Base-by-base conservation (phyloP, 179 eudicot species). In the Heliamphora pulchella region DNA sequence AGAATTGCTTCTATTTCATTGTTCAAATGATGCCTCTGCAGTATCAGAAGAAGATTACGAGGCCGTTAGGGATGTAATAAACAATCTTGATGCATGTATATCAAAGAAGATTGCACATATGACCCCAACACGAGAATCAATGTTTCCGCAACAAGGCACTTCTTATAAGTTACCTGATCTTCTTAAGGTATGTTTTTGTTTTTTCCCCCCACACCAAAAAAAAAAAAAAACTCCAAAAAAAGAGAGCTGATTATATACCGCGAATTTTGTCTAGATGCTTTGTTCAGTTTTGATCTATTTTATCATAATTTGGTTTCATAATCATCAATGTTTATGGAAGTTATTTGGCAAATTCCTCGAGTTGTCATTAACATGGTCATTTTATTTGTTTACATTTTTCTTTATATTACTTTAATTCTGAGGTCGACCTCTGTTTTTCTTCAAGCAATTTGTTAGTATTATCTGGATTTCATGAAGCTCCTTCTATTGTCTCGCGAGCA, bases 21-120 rank as follows among this genome's bases (percentile, higher is more conserved):
- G 83, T 68, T 81, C 86, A 66, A 81, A 81, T 80, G 83, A 86
- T 83, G 78, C 76, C 77, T 86, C 80, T 74, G 80, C 78, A 66
- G 71, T 90, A 22, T 82, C 79, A 20, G 86, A 84, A 74, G 86
- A 86, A 63, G 87, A 86, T 39, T 74, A 71, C 54, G 83, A 79
- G 47, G 73, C 86, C 71, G 80, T 96, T 50, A 81, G 84, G 75
- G 84, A 83, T 48, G 84, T 82, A 55, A 86, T 92, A 17, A 79
- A 73, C 85, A 96, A 96, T 86, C 89, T 96, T 81, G 86, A 84
- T 55, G 80, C 88, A 70, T 90, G 91, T 82, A 7, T 87, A 76
- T 79, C 82, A 17, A 80, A 81, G 81, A 88, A 71, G 64, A 54
- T 70, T 31, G 78, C 68, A 47, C 76, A 61, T 46, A 75, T 47